These are phyloP conservation scores for Dactylellina parvicollis DNA, from an alignment of 2,329 filamentous ascomycete genomes.

Conservation along the genomic window DNA sequence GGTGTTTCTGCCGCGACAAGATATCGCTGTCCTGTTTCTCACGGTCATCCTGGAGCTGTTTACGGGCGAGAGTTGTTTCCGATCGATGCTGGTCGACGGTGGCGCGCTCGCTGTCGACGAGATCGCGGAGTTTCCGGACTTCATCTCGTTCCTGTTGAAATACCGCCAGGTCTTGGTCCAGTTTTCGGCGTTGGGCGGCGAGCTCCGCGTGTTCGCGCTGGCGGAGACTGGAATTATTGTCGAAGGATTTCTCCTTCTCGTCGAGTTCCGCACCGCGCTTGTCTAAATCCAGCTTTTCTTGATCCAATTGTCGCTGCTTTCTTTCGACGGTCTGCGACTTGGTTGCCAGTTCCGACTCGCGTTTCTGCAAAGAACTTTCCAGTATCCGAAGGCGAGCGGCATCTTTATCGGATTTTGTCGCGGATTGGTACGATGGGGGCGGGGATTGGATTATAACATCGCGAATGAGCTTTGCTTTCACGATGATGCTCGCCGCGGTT, in stretches of 20 bases:
- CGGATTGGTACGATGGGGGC: conserved; percentile 45
- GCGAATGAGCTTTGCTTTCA: conserved; percentile 46
- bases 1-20: conserved; percentile 4
- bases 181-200: conserved; percentile 6
- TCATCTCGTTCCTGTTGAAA: conserved; percentile 27
- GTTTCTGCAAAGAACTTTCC: conserved; percentile 30
- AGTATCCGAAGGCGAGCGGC: conserved; percentile 32
- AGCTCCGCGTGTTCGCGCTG: conserved; percentile 8
- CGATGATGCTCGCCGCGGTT: conserved; percentile 23
- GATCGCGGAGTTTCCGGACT: conserved; percentile 24
- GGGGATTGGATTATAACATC: conserved; percentile 38
- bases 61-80: conserved; percentile 21
- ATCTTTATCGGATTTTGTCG: conserved; percentile 26
- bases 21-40: conserved; percentile 5
- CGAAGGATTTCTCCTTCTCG: conserved; percentile 8
- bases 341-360: conserved; percentile 27
- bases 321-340: conserved; percentile 13
- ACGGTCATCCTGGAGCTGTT: conserved; percentile 27
- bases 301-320: conserved; percentile 20
- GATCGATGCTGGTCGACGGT: conserved; percentile 35
- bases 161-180: conserved; percentile 20
- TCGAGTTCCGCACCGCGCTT: conserved; percentile 15
- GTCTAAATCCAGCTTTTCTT: conserved; percentile 10
- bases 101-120: conserved; percentile 16
- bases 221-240: background rate